phyloP scores from a whole-genome alignment of 108 stramenopile species.

The Skeletonema menzelii region DNA sequence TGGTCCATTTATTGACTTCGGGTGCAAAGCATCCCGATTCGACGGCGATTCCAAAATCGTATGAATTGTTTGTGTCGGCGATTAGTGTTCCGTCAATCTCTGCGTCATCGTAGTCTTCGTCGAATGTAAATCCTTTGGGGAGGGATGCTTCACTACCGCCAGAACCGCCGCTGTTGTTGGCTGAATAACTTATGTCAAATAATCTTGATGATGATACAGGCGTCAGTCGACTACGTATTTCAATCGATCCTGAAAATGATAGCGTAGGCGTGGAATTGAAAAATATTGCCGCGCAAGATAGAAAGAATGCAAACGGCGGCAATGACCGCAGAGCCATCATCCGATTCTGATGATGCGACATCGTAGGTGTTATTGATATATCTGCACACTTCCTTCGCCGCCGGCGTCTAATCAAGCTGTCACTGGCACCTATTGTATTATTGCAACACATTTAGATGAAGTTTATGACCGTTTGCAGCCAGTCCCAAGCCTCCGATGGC shows the following conservation, averaged over 20 bases:
- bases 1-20: constrained; percentile 79
- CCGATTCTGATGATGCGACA: background rate
- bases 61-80: background rate
- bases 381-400: background rate
- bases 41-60: constrained; percentile 29
- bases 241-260: background rate
- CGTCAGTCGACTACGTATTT: background rate
- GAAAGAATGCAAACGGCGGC: background rate
- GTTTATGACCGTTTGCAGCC: no score
- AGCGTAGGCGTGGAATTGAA: background rate
- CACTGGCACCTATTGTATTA: background rate
- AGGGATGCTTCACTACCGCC: background rate
- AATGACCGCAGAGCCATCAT: background rate
- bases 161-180: background rate
- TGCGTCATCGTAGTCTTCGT: constrained; percentile 5
- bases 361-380: background rate
- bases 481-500: background rate
- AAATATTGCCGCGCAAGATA: background rate
- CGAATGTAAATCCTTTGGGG: constrained; percentile 26
- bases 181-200: constrained; percentile 7
- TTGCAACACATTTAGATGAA: background rate
- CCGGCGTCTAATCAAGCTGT: background rate
- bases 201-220: background rate
- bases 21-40: constrained; percentile 40
- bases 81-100: background rate